Evolutionary conservation across 768 basidiomycete species (phyloP).

Genomic region (Sistotremastrum suecicum): DNA sequence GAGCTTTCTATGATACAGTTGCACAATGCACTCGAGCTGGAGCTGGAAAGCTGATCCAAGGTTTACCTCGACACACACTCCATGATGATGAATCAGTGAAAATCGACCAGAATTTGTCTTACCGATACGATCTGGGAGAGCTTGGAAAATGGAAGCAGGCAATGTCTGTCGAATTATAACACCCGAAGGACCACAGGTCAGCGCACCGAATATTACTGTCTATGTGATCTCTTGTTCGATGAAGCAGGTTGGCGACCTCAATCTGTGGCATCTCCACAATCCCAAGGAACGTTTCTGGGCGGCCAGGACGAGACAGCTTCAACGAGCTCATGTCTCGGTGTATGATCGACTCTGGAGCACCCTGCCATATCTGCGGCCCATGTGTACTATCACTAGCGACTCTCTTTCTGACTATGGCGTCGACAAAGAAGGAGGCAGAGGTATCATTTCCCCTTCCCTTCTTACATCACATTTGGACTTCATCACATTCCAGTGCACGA

Average conservation of each 20-base stretch:
- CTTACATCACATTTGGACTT: neutral
- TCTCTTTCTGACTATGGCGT: conserved; percentile 10
- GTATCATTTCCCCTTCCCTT: too few species aligned
- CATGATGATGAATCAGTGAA: conserved; percentile 2
- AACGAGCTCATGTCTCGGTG: conserved; percentile 11
- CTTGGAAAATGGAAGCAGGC: conserved; percentile 11
- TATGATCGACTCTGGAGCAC: conserved; percentile 15
- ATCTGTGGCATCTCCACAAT: conserved; percentile 10
- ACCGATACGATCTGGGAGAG: conserved; percentile 10
- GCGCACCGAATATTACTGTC: neutral
- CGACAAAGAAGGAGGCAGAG: conserved; percentile 11
- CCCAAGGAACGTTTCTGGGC: conserved; percentile 12
- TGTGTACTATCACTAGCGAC: conserved; percentile 11
- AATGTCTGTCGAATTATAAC: conserved; percentile 12
- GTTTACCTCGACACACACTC: conserved; percentile 4
- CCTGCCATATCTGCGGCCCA: conserved; percentile 12
- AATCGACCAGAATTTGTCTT: conserved; percentile 4
- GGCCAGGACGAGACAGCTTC: conserved; percentile 12
- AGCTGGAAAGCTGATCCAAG: too few species aligned
- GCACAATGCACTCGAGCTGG: neutral
- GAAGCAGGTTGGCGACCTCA: conserved; percentile 10
- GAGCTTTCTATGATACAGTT: conserved; percentile 10
- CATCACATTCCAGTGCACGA: conserved; percentile 7
- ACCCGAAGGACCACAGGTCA: conserved; percentile 12
- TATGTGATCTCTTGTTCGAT: neutral